Conservation (phyloP, 106 monocot genomes). For the Acorus gramineus region DNA sequence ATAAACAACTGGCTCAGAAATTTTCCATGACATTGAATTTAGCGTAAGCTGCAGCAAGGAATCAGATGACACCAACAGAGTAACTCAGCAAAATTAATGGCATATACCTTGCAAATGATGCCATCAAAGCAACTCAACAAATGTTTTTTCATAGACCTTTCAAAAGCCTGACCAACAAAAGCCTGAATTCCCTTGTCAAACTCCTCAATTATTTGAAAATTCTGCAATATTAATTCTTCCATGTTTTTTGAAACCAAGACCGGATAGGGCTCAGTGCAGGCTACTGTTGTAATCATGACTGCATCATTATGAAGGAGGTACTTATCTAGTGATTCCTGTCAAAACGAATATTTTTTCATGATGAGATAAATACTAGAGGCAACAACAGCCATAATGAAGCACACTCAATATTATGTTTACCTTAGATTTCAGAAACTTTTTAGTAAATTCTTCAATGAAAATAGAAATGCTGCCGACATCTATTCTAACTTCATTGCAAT, state of each 20-base stretch:
- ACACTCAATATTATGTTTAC: constrained; percentile 15
- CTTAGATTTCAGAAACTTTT: constrained; percentile 53
- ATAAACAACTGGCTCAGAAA: too few species aligned
- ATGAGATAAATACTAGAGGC: too few species aligned
- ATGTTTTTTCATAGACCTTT: constrained; percentile 26
- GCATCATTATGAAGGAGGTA: constrained; percentile 36
- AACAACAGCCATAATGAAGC: not conserved
- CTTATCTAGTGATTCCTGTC: constrained; percentile 55
- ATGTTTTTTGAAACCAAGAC: constrained; percentile 42
- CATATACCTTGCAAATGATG: constrained; percentile 35
- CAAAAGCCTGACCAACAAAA: constrained; percentile 5
- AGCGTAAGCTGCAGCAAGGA: too few species aligned
- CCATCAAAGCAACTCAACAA: constrained; percentile 47
- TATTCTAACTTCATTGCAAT: constrained; percentile 22
- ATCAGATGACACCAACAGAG: too few species aligned
- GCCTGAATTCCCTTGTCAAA: constrained; percentile 32
- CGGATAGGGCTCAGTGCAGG: constrained; percentile 9
- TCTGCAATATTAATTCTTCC: constrained; percentile 33
- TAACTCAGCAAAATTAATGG: not conserved
- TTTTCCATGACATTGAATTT: too few species aligned
- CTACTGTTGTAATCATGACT: constrained; percentile 4
- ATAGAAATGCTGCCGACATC: constrained; percentile 18
- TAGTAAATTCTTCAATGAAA: constrained; percentile 31
- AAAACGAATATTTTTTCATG: constrained; percentile 6
- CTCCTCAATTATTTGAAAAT: constrained; percentile 26